Evolutionary conservation across 345 rosid genomes (phyloP), one percentile per base, ranked within the genome.

Genomic region (Eucalyptus regnans): DNA sequence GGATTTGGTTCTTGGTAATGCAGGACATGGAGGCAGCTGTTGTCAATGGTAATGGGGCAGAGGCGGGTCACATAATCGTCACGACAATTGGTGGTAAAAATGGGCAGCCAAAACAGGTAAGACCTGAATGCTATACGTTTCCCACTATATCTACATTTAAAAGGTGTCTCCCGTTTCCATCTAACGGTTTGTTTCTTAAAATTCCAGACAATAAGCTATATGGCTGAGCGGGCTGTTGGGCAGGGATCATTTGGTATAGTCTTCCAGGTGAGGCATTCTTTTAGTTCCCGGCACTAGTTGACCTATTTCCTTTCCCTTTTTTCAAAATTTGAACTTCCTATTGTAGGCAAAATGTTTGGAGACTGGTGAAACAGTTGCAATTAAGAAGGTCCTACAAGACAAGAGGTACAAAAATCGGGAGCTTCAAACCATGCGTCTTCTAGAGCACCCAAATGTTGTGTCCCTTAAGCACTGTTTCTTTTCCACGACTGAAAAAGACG

Each of bases 211-310:
- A 98, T 98, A 76, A 98, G 99, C 92, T 98, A 97, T 89, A 96
- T 98, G 99, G 99, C 99, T 46, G 99, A 98, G 93, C 97, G 99
- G 86, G 94, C 96, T 37, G 99, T 98, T 79, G 99, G 99, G 81
- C 96, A 95, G 68, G 99, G 99, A 88, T 98, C 99, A 86, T 98
- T 98, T 91, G 99, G 99, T 86, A 94, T 97, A 71, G 99, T 97
- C 17, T 97, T 98, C 90, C 99, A 97, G 98, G 99, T 96, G 56
- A 88, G 86, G 86, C 56, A 68, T 79, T 58, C 46, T 37, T 51
- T 76, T 76, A 41, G 16, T 76, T 76, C 84, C 48, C 3, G 16
- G 84, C 48, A 76, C 48, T 76, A 41, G 84, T 22, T 76, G 48
- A 76, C 84, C 48, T 20, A 20, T 29, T 66, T 68, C 71, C 41